These are phyloP conservation scores for Psidium friedrichsthalianum DNA, from an alignment of 345 rosid genomes.

Conservation along the genomic window DNA sequence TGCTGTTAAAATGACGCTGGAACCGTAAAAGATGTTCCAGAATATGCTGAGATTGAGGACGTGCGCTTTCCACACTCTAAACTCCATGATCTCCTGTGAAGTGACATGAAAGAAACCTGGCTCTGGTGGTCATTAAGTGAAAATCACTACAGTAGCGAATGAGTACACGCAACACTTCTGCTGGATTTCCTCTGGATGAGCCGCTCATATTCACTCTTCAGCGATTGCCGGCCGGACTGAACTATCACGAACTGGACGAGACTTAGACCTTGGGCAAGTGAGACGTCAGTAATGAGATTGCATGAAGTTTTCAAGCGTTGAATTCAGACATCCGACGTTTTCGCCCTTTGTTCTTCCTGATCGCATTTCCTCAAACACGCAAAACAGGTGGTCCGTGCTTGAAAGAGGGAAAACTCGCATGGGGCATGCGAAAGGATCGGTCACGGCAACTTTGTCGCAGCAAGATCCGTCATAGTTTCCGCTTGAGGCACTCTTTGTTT, in stretches of 20 bases:
- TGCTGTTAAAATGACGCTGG: not conserved
- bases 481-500: not conserved
- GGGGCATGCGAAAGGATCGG: not conserved
- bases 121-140: not conserved
- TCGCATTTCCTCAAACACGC: not conserved
- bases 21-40: not conserved
- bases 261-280: not conserved
- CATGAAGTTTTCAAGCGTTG: not conserved
- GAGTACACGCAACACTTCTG: not conserved
- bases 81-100: not conserved
- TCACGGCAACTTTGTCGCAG: not conserved
- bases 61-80: not conserved
- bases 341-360: not conserved
- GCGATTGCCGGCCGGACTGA: not conserved
- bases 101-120: not conserved
- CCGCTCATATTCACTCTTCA: not conserved
- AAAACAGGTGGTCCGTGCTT: not conserved
- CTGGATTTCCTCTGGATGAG: not conserved
- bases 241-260: not conserved
- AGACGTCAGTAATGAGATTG: not conserved
- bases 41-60: not conserved
- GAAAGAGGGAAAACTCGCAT: not conserved
- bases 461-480: not conserved
- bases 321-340: not conserved
- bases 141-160: not conserved